Evolutionary conservation across 2,329 filamentous ascomycete species (phyloP).

Genomic region (Pseudogymnoascus sp.): DNA sequence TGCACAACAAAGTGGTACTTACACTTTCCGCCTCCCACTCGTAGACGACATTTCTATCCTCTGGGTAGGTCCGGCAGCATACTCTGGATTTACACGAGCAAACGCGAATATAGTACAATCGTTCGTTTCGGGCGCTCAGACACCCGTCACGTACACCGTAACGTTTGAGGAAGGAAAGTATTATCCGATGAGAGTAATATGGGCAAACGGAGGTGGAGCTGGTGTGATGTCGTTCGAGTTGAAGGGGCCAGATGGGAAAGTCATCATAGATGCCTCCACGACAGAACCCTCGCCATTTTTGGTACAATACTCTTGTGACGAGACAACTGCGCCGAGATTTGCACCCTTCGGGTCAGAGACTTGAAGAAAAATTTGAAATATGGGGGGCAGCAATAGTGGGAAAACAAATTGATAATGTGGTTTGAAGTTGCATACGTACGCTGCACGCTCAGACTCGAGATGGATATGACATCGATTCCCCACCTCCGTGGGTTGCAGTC

Average conservation of each 20-base stretch:
- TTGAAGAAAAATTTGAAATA: neutral
- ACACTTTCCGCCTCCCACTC: constrained; percentile 20
- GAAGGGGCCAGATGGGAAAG: constrained; percentile 3
- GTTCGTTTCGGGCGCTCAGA: neutral
- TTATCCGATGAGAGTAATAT: neutral
- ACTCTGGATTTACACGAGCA: constrained; percentile 19
- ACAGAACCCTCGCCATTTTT: neutral
- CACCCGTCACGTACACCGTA: neutral
- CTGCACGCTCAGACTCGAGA: neutral
- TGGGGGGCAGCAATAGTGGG: neutral
- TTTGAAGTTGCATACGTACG: too few species aligned
- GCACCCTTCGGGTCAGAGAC: constrained; percentile 9
- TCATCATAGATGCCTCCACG: neutral
- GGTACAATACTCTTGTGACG: constrained; percentile 13
- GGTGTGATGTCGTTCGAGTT: neutral
- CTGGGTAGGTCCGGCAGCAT: constrained; percentile 21
- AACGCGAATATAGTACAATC: constrained; percentile 15
- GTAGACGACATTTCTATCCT: constrained; percentile 23
- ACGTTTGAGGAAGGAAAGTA: neutral
- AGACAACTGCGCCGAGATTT: neutral
- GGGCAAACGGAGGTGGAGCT: neutral
- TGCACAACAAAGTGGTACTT: constrained; percentile 19
- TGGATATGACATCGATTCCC: neutral
- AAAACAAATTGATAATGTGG: neutral
- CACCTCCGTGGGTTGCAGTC: neutral